A percentile compares a stretch with the other conserved stretches of the same genome.
Conservation (phyloP, 2,329 filamentous ascomycete species). For the Dactylellina drechsleri region DNA sequence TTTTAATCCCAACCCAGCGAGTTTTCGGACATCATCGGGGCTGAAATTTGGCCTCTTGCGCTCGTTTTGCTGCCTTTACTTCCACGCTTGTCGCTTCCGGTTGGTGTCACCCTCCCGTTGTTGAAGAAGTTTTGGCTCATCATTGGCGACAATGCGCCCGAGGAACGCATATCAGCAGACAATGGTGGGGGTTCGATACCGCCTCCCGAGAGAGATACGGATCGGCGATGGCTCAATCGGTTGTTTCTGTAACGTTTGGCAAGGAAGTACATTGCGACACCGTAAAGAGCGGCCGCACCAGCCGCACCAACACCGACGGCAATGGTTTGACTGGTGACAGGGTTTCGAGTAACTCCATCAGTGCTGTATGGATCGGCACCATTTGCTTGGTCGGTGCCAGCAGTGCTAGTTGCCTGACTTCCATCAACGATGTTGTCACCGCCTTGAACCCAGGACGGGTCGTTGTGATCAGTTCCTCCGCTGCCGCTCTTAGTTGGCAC, state of each 20-base stretch:
- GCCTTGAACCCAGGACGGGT: constrained; percentile 57
- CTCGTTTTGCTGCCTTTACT: constrained; percentile 68
- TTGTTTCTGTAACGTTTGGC: constrained; percentile 90
- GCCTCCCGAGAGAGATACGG: constrained; percentile 74
- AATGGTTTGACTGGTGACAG: constrained; percentile 72
- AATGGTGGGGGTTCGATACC: constrained; percentile 65
- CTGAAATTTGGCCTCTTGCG: constrained; percentile 77
- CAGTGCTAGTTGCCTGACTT: constrained; percentile 60
- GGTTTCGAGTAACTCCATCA: constrained; percentile 64
- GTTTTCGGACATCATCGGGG: constrained; percentile 91
- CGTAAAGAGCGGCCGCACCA: constrained; percentile 83
- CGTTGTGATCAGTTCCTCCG: constrained; percentile 59
- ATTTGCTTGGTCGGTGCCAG: constrained; percentile 58
- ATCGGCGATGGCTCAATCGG: constrained; percentile 78
- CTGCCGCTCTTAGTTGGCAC: constrained; percentile 61
- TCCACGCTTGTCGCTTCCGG: constrained; percentile 75
- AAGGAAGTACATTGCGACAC: constrained; percentile 92
- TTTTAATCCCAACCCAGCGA: constrained; percentile 91
- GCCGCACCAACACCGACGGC: constrained; percentile 81
- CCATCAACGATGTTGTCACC: constrained; percentile 60
- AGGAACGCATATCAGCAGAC: constrained; percentile 65
- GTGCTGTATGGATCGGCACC: constrained; percentile 57
- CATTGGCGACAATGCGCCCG: constrained; percentile 62
- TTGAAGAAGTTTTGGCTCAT: constrained; percentile 61
- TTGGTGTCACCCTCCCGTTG: constrained; percentile 63